Evolutionary conservation across 352 stramenopile genomes (phyloP), one percentile per base, ranked within the genome.

Genomic region (Peronospora farinosa): DNA sequence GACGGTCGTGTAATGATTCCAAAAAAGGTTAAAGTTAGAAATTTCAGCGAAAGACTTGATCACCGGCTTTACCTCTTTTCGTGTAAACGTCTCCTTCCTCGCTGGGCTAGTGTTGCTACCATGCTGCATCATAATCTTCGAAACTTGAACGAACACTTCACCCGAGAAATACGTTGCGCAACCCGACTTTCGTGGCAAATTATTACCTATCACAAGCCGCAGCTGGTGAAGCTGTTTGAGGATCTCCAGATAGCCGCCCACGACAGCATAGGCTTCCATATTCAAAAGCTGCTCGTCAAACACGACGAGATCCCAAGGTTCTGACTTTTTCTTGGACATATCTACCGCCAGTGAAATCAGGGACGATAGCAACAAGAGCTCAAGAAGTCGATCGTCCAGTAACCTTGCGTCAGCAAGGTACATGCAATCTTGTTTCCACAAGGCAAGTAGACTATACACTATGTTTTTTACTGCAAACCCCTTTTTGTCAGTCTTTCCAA

Each of bases 141-240:
- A 87, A 2, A 86, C 66, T 17, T 61, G 57, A n/a, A 82, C 33
- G 47, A 86, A 87, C 19, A 86, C 63, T 50, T 87, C 78, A 6
- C 72, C 59, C 7, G 75, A 88, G 40, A 87, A 88, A 35, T 82
- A 62, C 12, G 64, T 80, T 25, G 54, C 47, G 47, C 75, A 88
- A 19, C 62, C 66, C 3, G 45, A 50, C n/a, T 58, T 67, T 16
- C 43, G 39, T 13, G 67, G 61, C 15, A 60, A 16, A 25, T 65
- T 74, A 40, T 74, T 78, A 13, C 78, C 76, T 25, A 87, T 38
- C 13, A 84, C 51, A 40, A 68, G 47, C 1, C 72, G 63, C 40
- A 85, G 32, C 25, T 85, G 75, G 41, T 79, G 60, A 16, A 89
- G 46, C 10, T 82, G 57, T 17, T 82, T 82, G 6, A 89, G 41